Base-by-base conservation (phyloP, 2,329 filamentous ascomycete genomes). In the Cladosporium sp. region DNA sequence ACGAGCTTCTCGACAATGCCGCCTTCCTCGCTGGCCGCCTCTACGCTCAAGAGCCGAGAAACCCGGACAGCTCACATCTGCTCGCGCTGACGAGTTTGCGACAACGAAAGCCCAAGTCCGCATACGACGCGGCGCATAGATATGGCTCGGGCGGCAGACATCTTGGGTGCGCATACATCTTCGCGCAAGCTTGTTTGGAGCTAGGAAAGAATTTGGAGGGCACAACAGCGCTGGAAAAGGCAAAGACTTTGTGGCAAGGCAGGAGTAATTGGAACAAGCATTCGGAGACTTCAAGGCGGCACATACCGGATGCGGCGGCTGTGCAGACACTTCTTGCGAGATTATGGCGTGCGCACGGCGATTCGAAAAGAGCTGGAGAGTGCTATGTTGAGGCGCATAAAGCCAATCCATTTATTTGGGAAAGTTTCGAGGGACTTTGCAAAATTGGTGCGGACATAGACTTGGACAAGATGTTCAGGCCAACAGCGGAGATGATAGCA, bases 361-460 rank as follows among this genome's bases (percentile, higher is more conserved):
- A 97, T 72, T 86, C 92, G 73, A 91, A 91, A 74, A 93, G 92
- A 78, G 93, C 95, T 8, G 88, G 94, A 18, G 87, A 91, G 70
- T 92, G 88, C 77, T 98, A 95, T 75, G 92, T 96, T 71, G 92
- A 96, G 67, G 88, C 93, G 6, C 81, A 99, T 73, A 96, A 93
- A 79, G 78, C 89, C 64, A 99, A 98, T 74, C 93, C 95, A 1
- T 94, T 98, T 78, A 95, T 97, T 87, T 99, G 95, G 95, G 95
- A 99, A 82, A 93, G 94, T 0, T 98, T 98, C 74, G 88, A 90
- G 26, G 90, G 88, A 18, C 85, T 99, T 8, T 97, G 93, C 76
- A 93, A 97, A 75, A 92, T 87, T 52, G 88, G 92, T 4, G 90
- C 92, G 54, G 89, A 88, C 70, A 85, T 98, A 64, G 88, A 91